These are phyloP conservation scores for Cyberlindnera petersonii DNA, from an alignment of 805 yeast genomes.

Conservation along the genomic window DNA sequence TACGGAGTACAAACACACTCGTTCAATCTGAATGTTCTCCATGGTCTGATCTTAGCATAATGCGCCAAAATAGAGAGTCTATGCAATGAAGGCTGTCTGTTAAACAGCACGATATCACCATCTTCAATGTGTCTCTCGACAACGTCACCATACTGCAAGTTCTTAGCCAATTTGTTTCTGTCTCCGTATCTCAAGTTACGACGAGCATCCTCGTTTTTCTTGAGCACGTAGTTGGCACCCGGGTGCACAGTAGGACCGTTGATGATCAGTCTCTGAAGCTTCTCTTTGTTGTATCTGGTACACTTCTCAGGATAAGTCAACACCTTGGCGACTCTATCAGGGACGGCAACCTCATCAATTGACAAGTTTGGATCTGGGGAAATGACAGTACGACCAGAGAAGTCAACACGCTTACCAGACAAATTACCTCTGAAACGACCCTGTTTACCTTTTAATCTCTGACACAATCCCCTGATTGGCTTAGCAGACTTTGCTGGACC, in stretches of 20 bases:
- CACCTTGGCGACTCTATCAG: conserved; percentile 93
- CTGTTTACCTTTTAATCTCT: conserved; percentile 95
- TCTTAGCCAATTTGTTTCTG: conserved; percentile 68
- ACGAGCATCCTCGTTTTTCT: conserved; percentile 79
- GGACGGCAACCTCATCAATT: conserved; percentile 97
- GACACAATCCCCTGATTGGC: conserved; percentile 91
- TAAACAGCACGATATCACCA: conserved; percentile 92
- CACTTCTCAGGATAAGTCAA: conserved; percentile 95
- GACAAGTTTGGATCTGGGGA: conserved; percentile 96
- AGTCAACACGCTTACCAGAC: conserved; percentile 98
- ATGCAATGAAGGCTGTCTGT: conserved; percentile 97
- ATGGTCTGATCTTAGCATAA: conserved; percentile 92
- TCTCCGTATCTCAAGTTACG: conserved; percentile 89
- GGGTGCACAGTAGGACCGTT: conserved; percentile 92
- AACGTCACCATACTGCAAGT: conserved; percentile 80
- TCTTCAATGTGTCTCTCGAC: conserved; percentile 97
- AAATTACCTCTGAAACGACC: conserved; percentile 98
- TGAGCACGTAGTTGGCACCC: conserved; percentile 90
- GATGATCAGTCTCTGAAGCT: conserved; percentile 65
- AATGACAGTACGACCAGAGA: conserved; percentile 96
- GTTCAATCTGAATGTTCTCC: conserved; percentile 95
- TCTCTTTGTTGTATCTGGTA: conserved; percentile 78
- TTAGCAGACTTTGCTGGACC: conserved; percentile 54
- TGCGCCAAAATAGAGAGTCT: conserved; percentile 91
- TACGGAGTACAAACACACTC: conserved; percentile 99